Base-by-base conservation (phyloP, 2,329 filamentous ascomycete genomes). In the Septoria petroselini region DNA sequence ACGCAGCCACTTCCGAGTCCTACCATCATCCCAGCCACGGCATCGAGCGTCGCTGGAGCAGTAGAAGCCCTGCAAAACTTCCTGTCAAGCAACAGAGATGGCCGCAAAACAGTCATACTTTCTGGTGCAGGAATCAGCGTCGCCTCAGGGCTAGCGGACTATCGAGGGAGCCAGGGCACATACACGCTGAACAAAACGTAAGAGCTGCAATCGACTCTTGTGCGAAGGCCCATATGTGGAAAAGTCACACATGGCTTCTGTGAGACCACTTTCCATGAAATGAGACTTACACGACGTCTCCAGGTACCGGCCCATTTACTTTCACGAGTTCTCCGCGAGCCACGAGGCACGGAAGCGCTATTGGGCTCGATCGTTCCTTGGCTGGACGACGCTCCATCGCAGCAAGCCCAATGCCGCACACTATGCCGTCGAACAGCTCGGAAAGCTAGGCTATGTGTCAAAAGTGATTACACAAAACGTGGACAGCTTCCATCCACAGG, bases 401-500 rank as follows among this genome's bases (percentile, higher is more conserved):
- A 88, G 89, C n/a, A 74, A 73, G 50, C 91, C 91, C 9, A 97
- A 97, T 65, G 72, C 75, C 2, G 84, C 83, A 1, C 93, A 98
- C 71, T 77, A 80, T 65, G 89, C 91, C 2, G 80, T 97, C 49
- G 77, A 80, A 44, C 78, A 85, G 56, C 73, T 97, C 29, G 86
- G 82, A 2, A 70, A 78, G 3, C 73, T 93, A 58, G 91, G 90
- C 2, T 71, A 90, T 41, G 75, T 96, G 34, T 80, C 78, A 50
- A 81, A 75, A 45, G 87, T 96, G 52, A 83, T 98, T 59, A 97
- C 93, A 33, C 93, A 98, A 68, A 97, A 97, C 65, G 93, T 98
- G 43, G 93, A 98, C 71, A 95, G 90, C 2, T 95, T 98, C 67
- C 93, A 98, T 69, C 76, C 79, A 2, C 72, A 73, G 52, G 86